Conservation (phyloP, 768 basidiomycete genomes). For the Pleurotus tuber-regium region DNA sequence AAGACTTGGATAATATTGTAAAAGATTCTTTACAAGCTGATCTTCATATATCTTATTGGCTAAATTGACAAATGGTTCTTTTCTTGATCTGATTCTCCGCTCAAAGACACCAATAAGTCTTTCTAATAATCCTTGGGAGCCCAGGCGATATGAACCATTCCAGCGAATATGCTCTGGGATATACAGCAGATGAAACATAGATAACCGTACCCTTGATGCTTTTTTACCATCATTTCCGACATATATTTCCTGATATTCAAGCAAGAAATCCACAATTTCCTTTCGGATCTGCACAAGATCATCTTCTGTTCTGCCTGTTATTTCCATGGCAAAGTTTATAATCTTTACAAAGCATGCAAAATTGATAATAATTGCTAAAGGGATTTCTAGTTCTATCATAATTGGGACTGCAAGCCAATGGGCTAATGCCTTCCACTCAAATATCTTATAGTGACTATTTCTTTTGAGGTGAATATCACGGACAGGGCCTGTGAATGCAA, state of each 20-base stretch:
- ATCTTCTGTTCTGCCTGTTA: constrained; percentile 13
- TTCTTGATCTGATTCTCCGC: constrained; percentile 28
- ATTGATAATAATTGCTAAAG: constrained; percentile 21
- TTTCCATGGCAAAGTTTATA: constrained; percentile 30
- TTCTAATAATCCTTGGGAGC: constrained; percentile 29
- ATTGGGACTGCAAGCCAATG: constrained; percentile 36
- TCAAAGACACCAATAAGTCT: constrained; percentile 24
- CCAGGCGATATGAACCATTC: constrained; percentile 31
- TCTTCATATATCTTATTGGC: constrained; percentile 23
- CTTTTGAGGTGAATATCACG: constrained; percentile 27
- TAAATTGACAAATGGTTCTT: constrained; percentile 28
- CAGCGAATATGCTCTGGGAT: constrained; percentile 29
- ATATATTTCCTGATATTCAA: constrained; percentile 24
- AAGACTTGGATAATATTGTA: constrained; percentile 20
- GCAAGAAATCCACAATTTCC: constrained; percentile 23
- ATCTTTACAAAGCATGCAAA: constrained; percentile 24
- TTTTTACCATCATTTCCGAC: constrained; percentile 24
- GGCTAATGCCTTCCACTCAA: constrained; percentile 33
- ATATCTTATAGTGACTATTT: constrained; percentile 34
- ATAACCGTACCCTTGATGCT: constrained; percentile 22
- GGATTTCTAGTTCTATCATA: constrained; percentile 26
- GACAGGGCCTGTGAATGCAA: constrained; percentile 28
- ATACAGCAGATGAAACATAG: constrained; percentile 32
- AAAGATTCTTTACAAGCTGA: constrained; percentile 19
- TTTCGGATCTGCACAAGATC: constrained; percentile 19